Base-by-base conservation (phyloP, 805 yeast species). In the Saturnispora galanensis region DNA sequence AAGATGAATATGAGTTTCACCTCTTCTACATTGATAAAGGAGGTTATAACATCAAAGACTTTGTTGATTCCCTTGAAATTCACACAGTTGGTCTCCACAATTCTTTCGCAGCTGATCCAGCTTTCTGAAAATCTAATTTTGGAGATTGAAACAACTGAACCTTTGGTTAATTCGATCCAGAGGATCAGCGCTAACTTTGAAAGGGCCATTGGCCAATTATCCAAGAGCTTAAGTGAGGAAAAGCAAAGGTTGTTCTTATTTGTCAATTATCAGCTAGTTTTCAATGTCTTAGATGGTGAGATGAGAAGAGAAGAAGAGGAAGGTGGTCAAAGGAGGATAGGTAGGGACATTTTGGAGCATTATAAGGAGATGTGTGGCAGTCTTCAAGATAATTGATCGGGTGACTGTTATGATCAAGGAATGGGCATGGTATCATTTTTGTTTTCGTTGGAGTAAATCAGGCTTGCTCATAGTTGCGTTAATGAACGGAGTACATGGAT, bases 161-260 rank as follows among this genome's bases (percentile, higher is more conserved):
- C 96, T 1, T 66, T 90, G 7, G 76, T 76, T 35, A 77, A 73
- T 50, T 79, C 88, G 1, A 70, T 90, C 6, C 69, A 68, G 4
- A 70, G 96, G 45, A 62, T 90, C 32, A 68, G 90, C 45, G 79
- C 77, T 54, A 96, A 85, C 50, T 89, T 79, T 58, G 97, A 93
- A 57, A 77, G 77, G 17, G 71, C 79, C 1, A 63, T 89, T 58
- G 84, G 93, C 2, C 86, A 81, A 54, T 61, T 87, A 43, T 76
- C 86, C 52, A 68, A 65, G 13, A 64, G 69, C 40, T 46, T 62
- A n/a, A 65, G 60, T 43, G 55, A 65, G 42, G 70, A 65, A 43
- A 58, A 71, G 43, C 71, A 75, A 48, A 96, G 87, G 56, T 62
- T 74, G 38, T 86, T 88, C 56, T 66, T 89, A 43, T 83, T 78